These are phyloP conservation scores for Phialophora tarda DNA, from an alignment of 2,329 filamentous ascomycete genomes.

Conservation along the genomic window DNA sequence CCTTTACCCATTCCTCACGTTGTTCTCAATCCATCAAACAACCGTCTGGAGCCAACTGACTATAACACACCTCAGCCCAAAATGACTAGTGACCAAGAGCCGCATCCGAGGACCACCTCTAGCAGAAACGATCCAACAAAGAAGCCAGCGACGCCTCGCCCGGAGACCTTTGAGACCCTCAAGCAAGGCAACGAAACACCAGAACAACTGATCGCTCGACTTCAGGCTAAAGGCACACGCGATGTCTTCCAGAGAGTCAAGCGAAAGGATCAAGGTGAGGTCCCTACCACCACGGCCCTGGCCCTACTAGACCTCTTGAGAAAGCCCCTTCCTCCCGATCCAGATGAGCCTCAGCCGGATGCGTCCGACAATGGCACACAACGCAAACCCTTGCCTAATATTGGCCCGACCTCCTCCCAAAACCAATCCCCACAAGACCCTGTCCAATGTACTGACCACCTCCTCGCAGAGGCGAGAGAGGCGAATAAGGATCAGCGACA, in stretches of 20 bases:
- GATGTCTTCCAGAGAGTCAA: conserved; percentile 18
- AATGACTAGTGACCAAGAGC: neutral
- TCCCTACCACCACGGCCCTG: conserved; percentile 16
- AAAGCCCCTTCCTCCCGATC: conserved; percentile 4
- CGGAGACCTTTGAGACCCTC: conserved; percentile 28
- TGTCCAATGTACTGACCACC: neutral
- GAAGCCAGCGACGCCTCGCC: neutral
- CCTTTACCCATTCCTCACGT: neutral
- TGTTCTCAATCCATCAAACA: neutral
- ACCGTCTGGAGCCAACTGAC: neutral
- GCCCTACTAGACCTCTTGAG: conserved; percentile 20
- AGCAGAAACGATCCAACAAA: conserved; percentile 1
- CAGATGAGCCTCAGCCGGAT: neutral
- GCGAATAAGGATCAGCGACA: neutral
- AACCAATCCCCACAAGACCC: neutral
- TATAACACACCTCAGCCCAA: neutral
- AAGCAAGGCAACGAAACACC: conserved; percentile 27
- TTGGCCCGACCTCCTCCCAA: neutral
- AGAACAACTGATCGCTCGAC: conserved; percentile 25
- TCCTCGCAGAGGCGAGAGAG: neutral
- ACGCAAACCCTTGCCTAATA: neutral
- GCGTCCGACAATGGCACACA: neutral
- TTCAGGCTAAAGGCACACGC: conserved; percentile 18
- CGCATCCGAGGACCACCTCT: neutral
- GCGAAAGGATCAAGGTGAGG: conserved; percentile 20